phyloP scores from a whole-genome alignment of 2,329 filamentous ascomycete genomes.

The Venturia carpophila region DNA sequence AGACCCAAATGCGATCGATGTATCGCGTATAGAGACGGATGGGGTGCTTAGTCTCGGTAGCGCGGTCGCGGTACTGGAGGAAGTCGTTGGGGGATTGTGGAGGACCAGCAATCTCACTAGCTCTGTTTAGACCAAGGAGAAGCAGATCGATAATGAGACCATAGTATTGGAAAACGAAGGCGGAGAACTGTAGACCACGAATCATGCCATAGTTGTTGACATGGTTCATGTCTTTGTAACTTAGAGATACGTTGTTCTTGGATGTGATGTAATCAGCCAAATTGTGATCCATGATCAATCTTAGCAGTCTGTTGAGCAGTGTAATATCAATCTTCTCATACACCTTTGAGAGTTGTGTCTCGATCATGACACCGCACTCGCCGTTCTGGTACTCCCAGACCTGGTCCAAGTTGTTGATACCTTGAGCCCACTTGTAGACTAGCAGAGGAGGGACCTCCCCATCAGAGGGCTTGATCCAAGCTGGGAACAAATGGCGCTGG shows the following conservation, averaged over 20 bases:
- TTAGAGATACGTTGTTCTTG: constrained; percentile 98
- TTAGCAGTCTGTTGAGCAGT: constrained; percentile 81
- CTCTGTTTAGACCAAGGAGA: constrained; percentile 83
- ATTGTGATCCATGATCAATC: constrained; percentile 99
- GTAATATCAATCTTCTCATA: constrained; percentile 99
- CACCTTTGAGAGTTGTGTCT: constrained; percentile 97
- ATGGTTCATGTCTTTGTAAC: constrained; percentile 99
- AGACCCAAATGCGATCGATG: constrained; percentile 98
- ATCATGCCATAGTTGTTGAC: constrained; percentile 99
- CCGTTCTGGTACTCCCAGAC: constrained; percentile 93
- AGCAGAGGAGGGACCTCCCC: constrained; percentile 92
- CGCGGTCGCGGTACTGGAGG: constrained; percentile 87
- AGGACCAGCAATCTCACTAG: constrained; percentile 95
- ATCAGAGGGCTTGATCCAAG: constrained; percentile 98
- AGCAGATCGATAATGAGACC: constrained; percentile 90
- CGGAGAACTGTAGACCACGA: constrained; percentile 92
- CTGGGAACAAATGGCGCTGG: constrained; percentile 90
- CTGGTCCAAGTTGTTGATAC: constrained; percentile 93
- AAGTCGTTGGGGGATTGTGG: constrained; percentile 95
- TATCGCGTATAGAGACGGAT: constrained; percentile 97
- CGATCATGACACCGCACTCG: constrained; percentile 97
- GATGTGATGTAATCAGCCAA: constrained; percentile 97
- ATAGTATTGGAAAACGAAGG: constrained; percentile 98
- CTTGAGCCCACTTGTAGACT: constrained; percentile 98
- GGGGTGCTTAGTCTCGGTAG: constrained; percentile 86